phyloP scores from a whole-genome alignment of 2,329 filamentous ascomycete species.

The Sphaerostilbella broomeana region DNA sequence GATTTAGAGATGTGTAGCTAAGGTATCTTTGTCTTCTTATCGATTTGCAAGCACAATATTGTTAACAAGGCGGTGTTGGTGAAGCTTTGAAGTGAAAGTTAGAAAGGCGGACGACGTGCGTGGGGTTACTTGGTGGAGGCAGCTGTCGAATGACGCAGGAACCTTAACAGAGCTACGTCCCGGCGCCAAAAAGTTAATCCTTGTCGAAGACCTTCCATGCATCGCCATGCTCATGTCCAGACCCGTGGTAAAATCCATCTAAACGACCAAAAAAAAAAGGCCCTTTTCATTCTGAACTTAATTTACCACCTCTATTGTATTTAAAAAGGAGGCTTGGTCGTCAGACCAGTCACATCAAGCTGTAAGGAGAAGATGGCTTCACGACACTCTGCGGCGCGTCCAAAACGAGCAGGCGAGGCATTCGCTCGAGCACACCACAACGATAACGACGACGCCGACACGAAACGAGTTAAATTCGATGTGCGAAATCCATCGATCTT shows the following conservation, averaged over 20 bases:
- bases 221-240: neutral
- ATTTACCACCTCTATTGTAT: no score
- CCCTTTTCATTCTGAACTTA: no score
- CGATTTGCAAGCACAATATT: no score
- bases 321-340: neutral
- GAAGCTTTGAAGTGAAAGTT: slow-evolving; percentile 12
- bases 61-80: neutral
- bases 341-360: neutral
- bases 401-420: slow-evolving; percentile 76
- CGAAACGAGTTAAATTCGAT: slow-evolving; percentile 87
- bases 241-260: no score
- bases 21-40: no score
- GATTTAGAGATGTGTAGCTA: no score
- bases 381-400: slow-evolving; percentile 40
- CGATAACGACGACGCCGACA: slow-evolving; percentile 40
- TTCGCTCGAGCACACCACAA: slow-evolving; percentile 69
- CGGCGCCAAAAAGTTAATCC: slow-evolving; percentile 13
- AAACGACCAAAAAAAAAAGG: no score
- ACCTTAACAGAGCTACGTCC: slow-evolving; percentile 10
- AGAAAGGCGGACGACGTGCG: slow-evolving; percentile 16
- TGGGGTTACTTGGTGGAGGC: slow-evolving; percentile 21
- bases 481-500: slow-evolving; percentile 89
- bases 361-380: slow-evolving; percentile 16
- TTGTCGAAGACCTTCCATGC: slow-evolving; percentile 3
- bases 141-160: slow-evolving; percentile 31